These are phyloP conservation scores for Paramyrothecium sp. DNA, from an alignment of 2,329 filamentous ascomycete species.

Conservation along the genomic window DNA sequence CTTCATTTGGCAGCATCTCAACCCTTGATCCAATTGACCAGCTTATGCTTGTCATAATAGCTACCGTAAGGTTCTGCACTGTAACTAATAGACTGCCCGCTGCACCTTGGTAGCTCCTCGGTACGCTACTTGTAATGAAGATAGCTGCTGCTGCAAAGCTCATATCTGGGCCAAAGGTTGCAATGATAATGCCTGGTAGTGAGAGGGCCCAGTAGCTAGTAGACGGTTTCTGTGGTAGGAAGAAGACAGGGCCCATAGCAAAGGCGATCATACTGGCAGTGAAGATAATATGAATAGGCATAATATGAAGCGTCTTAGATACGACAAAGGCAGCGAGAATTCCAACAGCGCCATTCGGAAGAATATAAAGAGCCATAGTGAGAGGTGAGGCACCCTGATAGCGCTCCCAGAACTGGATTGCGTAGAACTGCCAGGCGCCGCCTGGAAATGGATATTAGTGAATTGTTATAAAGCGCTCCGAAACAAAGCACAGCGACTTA, in stretches of 20 bases:
- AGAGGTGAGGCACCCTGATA: constrained; percentile 35
- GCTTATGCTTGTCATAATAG: constrained; percentile 33
- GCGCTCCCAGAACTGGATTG: constrained; percentile 34
- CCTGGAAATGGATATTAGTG: constrained; percentile 4
- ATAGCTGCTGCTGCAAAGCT: constrained; percentile 45
- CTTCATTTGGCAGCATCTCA: constrained; percentile 1
- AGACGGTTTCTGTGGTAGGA: constrained; percentile 28
- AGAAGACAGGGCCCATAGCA: constrained; percentile 7
- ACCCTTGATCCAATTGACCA: constrained; percentile 26
- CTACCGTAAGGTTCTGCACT: constrained; percentile 42
- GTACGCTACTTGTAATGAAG: constrained; percentile 44
- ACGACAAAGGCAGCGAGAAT: constrained; percentile 43
- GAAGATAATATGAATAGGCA: constrained; percentile 44
- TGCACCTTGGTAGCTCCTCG: constrained; percentile 42
- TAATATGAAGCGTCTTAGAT: constrained; percentile 39
- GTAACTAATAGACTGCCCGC: constrained; percentile 44
- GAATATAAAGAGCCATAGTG: constrained; percentile 39
- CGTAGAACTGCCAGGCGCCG: constrained; percentile 31
- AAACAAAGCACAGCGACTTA: not conserved
- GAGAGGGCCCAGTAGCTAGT: constrained; percentile 44
- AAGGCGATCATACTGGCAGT: constrained; percentile 34
- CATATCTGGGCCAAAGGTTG: constrained; percentile 45
- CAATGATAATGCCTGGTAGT: constrained; percentile 39
- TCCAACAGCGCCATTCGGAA: constrained; percentile 42
- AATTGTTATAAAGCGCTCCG: not conserved